Evolutionary conservation across 2,329 filamentous ascomycete genomes (phyloP), one percentile per base, ranked within the genome.

Genomic region (Clarireedia paspali): DNA sequence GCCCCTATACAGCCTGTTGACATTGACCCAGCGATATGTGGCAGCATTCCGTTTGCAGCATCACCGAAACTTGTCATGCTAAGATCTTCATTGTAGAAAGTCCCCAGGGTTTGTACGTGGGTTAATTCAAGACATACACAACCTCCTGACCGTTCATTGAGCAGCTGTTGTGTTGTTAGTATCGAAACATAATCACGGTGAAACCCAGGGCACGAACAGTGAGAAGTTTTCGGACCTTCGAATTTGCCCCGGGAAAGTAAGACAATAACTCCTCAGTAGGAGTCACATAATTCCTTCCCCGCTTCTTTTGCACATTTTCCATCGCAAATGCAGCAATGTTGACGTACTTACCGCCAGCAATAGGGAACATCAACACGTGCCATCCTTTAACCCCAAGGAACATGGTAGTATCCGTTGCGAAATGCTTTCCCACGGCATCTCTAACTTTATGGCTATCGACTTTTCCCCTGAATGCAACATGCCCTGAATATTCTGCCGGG

Each of bases 21-120:
- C 58, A 59, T 56, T 27, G 56, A 58, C n/a, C 56, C 58, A 14
- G 34, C 56, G 23, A 55, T 55, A 23, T 59, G 56, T 49, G 58
- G 58, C 9, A 57, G 51, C 52, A 55, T 59, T 34, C 55, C 58
- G 20, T 59, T 57, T 5, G 55, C 56, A 23, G 58, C 52, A 36
- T 57, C 58, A 7, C 58, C 52, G n/a, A 58, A 59, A 30, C 44
- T 53, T 14, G 58, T 57, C 51, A 57, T 57, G n/a, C 42, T 47
- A 7, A 53, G 50, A 23, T 55, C 42, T 44, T 46, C 12, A 17
- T 59, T 59, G 23, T 48, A 52, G 40, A 59, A 57, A 4, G 26
- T 39, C 3, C 47, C 50, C 7, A 59, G 17, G 10, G 26, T 57
- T 6, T 47, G 42, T 50, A 55, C 49, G 15, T 27, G 24, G 34